Conservation (phyloP, 139 green algal species). For the Zygnema cylindricum region DNA sequence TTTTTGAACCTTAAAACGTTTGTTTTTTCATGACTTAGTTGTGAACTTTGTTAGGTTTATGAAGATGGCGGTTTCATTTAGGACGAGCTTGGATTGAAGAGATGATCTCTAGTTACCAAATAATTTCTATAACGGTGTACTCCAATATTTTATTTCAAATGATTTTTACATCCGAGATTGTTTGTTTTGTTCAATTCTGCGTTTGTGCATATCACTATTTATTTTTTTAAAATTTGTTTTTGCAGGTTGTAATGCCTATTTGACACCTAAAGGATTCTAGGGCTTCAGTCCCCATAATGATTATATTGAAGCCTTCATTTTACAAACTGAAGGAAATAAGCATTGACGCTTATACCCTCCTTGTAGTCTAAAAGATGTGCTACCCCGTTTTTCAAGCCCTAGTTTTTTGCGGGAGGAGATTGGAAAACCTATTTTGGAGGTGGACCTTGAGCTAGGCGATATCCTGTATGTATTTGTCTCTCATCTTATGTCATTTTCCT, state of each 20-base stretch:
- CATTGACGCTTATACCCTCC: constrained; percentile 61
- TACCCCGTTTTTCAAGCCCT: constrained; percentile 57
- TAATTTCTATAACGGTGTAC: too few relatives aligned
- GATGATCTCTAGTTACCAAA: too few relatives aligned
- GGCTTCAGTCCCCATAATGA: constrained; percentile 76
- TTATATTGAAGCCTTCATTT: constrained; percentile 76
- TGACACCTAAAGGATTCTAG: constrained; percentile 69
- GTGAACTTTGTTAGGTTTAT: too few relatives aligned
- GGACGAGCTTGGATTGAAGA: too few relatives aligned
- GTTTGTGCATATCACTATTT: too few relatives aligned
- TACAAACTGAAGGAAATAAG: constrained; percentile 73
- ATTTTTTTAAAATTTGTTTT: not conserved
- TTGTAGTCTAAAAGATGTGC: not conserved
- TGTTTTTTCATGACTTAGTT: too few relatives aligned
- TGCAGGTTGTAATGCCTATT: constrained; percentile 72
- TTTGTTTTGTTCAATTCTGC: not conserved
- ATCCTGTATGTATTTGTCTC: constrained; percentile 68
- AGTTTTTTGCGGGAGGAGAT: constrained; percentile 47
- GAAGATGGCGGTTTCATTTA: too few relatives aligned
- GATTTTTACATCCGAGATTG: not conserved
- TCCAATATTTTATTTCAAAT: not conserved
- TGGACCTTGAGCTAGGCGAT: constrained; percentile 70
- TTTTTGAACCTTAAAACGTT: not conserved
- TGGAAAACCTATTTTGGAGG: constrained; percentile 28
- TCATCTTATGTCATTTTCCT: too few relatives aligned